Percentiles rank a stretch among this genome's conserved stretches.
phyloP scores from a whole-genome alignment of 2,329 filamentous ascomycete genomes.

The Fusarium vanettenii region DNA sequence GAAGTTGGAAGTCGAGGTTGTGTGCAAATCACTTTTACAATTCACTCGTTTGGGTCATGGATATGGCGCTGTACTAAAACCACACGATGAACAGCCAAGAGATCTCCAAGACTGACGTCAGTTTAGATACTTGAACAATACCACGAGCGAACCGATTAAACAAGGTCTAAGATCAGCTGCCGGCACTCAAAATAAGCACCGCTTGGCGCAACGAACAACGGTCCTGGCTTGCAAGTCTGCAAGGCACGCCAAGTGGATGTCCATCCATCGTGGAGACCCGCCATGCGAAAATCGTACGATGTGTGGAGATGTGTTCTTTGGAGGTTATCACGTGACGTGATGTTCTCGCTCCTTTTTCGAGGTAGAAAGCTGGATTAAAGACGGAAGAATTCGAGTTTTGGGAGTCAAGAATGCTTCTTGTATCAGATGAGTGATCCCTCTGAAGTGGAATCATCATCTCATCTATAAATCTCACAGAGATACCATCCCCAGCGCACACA shows the following conservation, averaged over 20 bases:
- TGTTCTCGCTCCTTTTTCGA: not conserved
- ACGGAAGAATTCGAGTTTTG: not conserved
- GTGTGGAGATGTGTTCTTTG: constrained; percentile 30
- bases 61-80: not conserved
- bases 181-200: constrained; percentile 13
- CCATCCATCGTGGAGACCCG: constrained; percentile 15
- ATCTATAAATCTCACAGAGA: not conserved
- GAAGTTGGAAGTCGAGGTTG: not conserved
- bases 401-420: not conserved
- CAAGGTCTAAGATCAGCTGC: not conserved
- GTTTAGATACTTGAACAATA: not conserved
- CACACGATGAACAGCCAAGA: not conserved
- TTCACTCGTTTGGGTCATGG: not conserved
- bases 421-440: not conserved
- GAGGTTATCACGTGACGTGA: constrained; percentile 30
- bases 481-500: not conserved
- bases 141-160: not conserved
- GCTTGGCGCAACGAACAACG: not conserved
- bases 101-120: not conserved
- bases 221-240: constrained; percentile 3
- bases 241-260: constrained; percentile 10
- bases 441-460: not conserved
- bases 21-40: not conserved
- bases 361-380: not conserved
- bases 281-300: constrained; percentile 40